Percentiles rank a stretch among this genome's conserved stretches.
Evolutionary conservation across 192 early-diverging fungal species (phyloP).

Genomic region (Coemansia erecta): DNA sequence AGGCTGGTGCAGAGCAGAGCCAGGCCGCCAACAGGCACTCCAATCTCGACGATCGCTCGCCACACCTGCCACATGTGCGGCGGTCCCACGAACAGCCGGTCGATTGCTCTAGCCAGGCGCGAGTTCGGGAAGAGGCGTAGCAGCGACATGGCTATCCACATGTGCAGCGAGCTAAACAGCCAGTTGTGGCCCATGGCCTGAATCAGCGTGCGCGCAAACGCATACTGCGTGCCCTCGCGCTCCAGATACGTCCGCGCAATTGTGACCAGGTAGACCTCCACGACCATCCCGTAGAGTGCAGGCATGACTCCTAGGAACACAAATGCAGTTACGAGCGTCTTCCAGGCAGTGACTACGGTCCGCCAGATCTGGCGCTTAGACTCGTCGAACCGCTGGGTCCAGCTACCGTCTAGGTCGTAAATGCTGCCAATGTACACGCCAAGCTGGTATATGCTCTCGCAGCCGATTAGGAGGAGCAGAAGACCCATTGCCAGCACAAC

Average conservation of each 20-base stretch:
- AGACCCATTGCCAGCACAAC: conserved; percentile 73
- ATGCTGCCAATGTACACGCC: neutral
- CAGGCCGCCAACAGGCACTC: conserved; percentile 14
- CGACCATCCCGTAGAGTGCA: conserved; percentile 28
- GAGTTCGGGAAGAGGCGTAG: conserved; percentile 27
- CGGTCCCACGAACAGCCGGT: conserved; percentile 29
- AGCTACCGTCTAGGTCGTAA: conserved; percentile 2
- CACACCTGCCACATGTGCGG: conserved; percentile 40
- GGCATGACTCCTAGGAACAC: conserved; percentile 34
- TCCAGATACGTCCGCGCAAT: conserved; percentile 22
- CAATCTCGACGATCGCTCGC: conserved; percentile 25
- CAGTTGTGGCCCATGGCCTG: conserved; percentile 38
- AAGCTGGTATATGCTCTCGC: conserved; percentile 17
- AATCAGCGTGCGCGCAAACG: conserved; percentile 14
- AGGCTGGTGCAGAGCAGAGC: conserved; percentile 2
- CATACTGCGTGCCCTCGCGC: neutral
- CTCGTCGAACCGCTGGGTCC: conserved; percentile 10
- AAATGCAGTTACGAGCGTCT: conserved; percentile 2
- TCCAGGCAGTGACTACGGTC: conserved; percentile 17
- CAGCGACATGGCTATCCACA: conserved; percentile 26
- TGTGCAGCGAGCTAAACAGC: conserved; percentile 36
- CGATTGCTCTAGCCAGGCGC: conserved; percentile 17
- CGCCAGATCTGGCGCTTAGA: conserved; percentile 12
- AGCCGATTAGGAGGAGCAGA: conserved; percentile 50
- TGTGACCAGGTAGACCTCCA: conserved; percentile 40